Base-by-base conservation (phyloP, 225 moss, liverwort and hornwort genomes). In the Anthoceros angustus region DNA sequence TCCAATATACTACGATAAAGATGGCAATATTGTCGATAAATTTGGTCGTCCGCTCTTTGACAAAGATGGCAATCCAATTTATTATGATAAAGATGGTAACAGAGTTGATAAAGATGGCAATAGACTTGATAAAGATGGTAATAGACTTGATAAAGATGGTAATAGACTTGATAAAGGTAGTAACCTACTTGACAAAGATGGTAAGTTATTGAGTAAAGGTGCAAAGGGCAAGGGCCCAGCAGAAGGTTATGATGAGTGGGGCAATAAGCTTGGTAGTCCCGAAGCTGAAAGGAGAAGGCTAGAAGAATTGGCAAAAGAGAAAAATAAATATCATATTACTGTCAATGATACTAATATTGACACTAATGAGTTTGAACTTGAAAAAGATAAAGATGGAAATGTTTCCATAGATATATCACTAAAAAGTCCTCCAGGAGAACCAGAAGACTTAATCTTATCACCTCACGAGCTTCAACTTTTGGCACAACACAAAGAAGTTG, bases 171-270 rank as follows among this genome's bases (percentile, higher is more conserved):
- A 32, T 32, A 32, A 32, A 32, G 32, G 4, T 4, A 32, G 32
- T 32, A 32, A 1, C 4, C 32, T 1, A 32, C 32, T 32, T 32
- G 32, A 32, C 4, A 32, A 32, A 4, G 32, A 32, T 9, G 14
- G 23, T 7, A 55, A 23, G 14, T 18, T 0, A 55, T 55, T 12
- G 6, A 18, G n/a, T 1, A 55, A 55, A 23, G 23, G 55, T 55
- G 55, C n/a, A 18, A 23, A 18, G 18, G 55, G 55, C 7, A 55
- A 55, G 23, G 55, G 55, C 18, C 23, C 23, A 18, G 55, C n/a
- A 15, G 55, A 55, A 55, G 55, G 55, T 0, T 55, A 55, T 55
- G 55, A 55, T 15, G n/a, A 55, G n/a, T 55, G 55, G 55, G 55
- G 55, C 4, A 55, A 55, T 55, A 55, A 55, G 55, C 55, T 55